phyloP scores from a whole-genome alignment of 305 asterid species.

The Solanum hybrid region DNA sequence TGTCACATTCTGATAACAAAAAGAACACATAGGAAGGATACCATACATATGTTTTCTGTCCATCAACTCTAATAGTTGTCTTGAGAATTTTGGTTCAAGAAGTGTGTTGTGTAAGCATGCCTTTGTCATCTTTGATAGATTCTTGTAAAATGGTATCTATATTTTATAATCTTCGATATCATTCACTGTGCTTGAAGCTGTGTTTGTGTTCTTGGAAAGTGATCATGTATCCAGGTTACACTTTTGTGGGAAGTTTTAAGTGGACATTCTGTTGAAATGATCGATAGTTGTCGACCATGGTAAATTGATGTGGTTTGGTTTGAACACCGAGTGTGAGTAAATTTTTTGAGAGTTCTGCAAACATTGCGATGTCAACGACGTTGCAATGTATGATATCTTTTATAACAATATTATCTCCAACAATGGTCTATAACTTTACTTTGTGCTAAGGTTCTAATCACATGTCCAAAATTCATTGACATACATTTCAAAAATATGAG shows the following conservation, averaged over 20 bases:
- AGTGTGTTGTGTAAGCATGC: background rate
- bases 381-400: background rate
- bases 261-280: too few relatives aligned
- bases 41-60: background rate
- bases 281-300: background rate
- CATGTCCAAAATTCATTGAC: background rate
- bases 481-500: background rate
- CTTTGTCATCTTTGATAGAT: background rate
- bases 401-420: background rate
- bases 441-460: background rate
- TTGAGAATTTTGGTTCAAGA: background rate
- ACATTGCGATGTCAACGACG: background rate
- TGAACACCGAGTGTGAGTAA: background rate
- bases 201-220: too few relatives aligned
- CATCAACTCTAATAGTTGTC: background rate
- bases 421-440: background rate
- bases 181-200: too few relatives aligned
- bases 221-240: too few relatives aligned
- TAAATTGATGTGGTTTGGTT: background rate
- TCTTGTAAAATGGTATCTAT: background rate
- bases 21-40: slow-evolving; percentile 10
- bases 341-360: background rate
- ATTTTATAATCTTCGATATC: background rate
- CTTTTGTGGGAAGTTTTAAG: too few relatives aligned
- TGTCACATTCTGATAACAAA: slow-evolving; percentile 17